phyloP scores from a whole-genome alignment of 176 grass and related monocot genomes.

The Thalia dealbata region DNA sequence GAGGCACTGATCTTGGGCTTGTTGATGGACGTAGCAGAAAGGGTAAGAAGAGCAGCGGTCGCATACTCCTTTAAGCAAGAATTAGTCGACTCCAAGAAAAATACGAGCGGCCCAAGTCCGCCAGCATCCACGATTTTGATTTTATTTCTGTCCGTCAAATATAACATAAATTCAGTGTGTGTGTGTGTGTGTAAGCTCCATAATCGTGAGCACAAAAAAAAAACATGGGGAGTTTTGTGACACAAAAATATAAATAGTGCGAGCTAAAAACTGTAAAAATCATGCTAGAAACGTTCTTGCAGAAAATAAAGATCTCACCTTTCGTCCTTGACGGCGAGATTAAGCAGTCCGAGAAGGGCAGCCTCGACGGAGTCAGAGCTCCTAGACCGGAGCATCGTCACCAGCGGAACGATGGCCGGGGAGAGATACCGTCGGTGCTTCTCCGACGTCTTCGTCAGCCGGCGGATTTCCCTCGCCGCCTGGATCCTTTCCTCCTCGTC shows the following conservation, averaged over 20 bases:
- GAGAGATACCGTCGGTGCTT: constrained; percentile 25
- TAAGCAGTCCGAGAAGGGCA: constrained; percentile 3
- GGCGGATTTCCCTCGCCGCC: constrained; percentile 40
- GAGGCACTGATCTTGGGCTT: constrained; percentile 60
- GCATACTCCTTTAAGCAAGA: constrained; percentile 70
- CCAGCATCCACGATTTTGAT: constrained; percentile 67
- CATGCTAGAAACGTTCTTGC: neutral
- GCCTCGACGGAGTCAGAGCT: neutral
- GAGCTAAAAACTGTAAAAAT: neutral
- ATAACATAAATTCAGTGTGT: neutral
- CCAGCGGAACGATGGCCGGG: constrained; percentile 19
- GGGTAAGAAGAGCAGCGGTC: constrained; percentile 63
- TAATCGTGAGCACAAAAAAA: too few species aligned
- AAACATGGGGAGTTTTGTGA: neutral
- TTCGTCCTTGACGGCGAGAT: constrained; percentile 11
- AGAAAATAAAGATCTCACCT: neutral
- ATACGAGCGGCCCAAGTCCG: constrained; percentile 46
- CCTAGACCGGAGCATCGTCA: constrained; percentile 21
- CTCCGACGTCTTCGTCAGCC: constrained; percentile 30
- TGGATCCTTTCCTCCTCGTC: constrained; percentile 19
- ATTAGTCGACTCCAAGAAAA: constrained; percentile 61
- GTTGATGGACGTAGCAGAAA: constrained; percentile 64
- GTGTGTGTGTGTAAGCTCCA: too few species aligned
- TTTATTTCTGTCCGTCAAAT: constrained; percentile 62
- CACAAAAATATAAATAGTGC: neutral